Conservation (phyloP, 2,329 filamentous ascomycete genomes). For the Exophiala oligosperma region DNA sequence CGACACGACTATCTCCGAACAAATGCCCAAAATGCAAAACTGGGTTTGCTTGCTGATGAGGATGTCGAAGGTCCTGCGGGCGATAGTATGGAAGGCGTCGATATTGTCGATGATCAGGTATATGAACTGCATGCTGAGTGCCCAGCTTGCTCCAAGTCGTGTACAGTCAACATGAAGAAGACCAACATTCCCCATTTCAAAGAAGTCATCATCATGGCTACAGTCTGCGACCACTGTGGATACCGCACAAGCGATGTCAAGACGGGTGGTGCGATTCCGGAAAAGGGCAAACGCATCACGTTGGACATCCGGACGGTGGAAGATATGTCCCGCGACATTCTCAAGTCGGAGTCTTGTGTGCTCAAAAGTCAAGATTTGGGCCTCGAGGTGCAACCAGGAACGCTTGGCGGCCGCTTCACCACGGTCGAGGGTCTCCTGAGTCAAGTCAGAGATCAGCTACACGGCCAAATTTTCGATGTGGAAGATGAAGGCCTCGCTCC, state of each 20-base stretch:
- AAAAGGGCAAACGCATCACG: conserved; percentile 79
- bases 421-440: conserved; percentile 93
- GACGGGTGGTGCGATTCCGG: conserved; percentile 89
- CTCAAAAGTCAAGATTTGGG: conserved; percentile 84
- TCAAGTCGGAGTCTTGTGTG: conserved; percentile 92
- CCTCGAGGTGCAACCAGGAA: conserved; percentile 87
- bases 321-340: conserved; percentile 87
- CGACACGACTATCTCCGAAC: conserved; percentile 82
- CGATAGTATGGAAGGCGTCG: conserved; percentile 64
- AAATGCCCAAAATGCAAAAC: conserved; percentile 78
- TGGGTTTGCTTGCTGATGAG: conserved; percentile 65
- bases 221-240: conserved; percentile 85
- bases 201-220: conserved; percentile 94
- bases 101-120: conserved; percentile 90
- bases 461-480: conserved; percentile 80
- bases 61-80: conserved; percentile 37
- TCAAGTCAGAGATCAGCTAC: conserved; percentile 87
- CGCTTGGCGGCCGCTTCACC: conserved; percentile 92
- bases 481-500: conserved; percentile 57
- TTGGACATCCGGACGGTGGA: conserved; percentile 67
- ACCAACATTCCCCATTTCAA: conserved; percentile 98
- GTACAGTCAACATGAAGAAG: conserved; percentile 97
- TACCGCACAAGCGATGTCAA: conserved; percentile 97
- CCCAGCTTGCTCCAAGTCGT: conserved; percentile 83
- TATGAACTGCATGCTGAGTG: conserved; percentile 91